A percentile compares a stretch with the other conserved stretches of the same genome.
phyloP scores from a whole-genome alignment of 176 grass and related monocot genomes.

The Avena insularis region DNA sequence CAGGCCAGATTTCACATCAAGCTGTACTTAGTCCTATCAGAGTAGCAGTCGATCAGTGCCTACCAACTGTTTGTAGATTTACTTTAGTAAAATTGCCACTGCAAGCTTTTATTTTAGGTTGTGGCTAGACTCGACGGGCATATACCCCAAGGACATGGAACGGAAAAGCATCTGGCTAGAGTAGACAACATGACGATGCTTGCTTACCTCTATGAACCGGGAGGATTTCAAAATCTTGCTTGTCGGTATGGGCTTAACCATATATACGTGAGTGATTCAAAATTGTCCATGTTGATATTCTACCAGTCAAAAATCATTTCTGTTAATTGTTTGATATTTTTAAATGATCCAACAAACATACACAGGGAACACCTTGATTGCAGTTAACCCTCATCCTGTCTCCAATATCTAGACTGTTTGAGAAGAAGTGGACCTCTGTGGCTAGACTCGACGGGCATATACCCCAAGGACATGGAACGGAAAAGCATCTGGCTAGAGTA shows the following conservation, averaged over 20 bases:
- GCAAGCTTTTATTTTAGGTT: background rate
- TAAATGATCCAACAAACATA: no score
- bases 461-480: slow-evolving; percentile 76
- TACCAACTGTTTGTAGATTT: background rate
- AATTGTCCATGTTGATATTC: background rate
- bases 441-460: slow-evolving; percentile 49
- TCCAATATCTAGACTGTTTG: no score
- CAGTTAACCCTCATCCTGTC: no score
- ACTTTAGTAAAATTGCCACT: background rate
- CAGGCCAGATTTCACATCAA: background rate
- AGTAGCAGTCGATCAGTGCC: background rate
- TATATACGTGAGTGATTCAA: slow-evolving; percentile 71
- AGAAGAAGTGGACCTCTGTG: no score
- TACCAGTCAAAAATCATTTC: background rate
- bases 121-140: slow-evolving; percentile 24
- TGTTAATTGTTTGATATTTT: background rate
- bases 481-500: slow-evolving; percentile 74
- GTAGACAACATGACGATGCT: slow-evolving; percentile 97
- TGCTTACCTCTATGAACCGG: slow-evolving; percentile 83
- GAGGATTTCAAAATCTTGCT: slow-evolving; percentile 50
- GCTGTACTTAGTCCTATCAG: background rate
- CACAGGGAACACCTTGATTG: no score
- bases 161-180: slow-evolving; percentile 72
- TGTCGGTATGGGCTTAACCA: slow-evolving; percentile 73
- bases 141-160: slow-evolving; percentile 76